Conservation (phyloP, 2,329 filamentous ascomycete species). For the Paecilomyces fulvus region DNA sequence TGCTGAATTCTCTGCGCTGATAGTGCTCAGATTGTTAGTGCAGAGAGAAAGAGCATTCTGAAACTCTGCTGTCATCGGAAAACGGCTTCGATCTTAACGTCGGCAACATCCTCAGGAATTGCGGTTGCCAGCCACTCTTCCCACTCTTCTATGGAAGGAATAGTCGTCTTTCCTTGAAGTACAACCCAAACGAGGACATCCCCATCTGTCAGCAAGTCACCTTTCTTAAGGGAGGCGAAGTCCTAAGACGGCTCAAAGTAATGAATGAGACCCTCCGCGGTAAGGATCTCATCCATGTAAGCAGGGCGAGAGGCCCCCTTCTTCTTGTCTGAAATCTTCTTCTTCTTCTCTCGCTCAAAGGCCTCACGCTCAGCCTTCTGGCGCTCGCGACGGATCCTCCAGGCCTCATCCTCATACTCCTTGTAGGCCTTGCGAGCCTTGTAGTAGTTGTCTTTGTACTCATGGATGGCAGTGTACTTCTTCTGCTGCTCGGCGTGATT, state of each 20-base stretch:
- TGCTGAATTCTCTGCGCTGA: no score
- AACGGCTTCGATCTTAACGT: no score
- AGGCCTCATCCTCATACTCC: conserved; percentile 75
- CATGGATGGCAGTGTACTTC: conserved; percentile 72
- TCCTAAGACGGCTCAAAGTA: conserved; percentile 83
- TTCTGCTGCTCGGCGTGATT: conserved; percentile 78
- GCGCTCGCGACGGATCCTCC: conserved; percentile 66
- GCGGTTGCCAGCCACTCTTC: no score
- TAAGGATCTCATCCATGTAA: conserved; percentile 86
- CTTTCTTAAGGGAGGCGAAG: conserved; percentile 42
- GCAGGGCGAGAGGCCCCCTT: conserved; percentile 59
- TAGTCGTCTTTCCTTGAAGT: no score
- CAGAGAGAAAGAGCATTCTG: no score
- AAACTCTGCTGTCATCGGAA: no score
- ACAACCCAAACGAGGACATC: no score
- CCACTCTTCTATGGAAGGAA: no score
- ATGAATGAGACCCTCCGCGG: conserved; percentile 75
- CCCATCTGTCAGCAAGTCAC: no score
- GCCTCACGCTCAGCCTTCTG: conserved; percentile 67
- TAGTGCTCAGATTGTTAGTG: no score
- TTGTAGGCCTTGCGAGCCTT: conserved; percentile 68
- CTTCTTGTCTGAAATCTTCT: conserved; percentile 47
- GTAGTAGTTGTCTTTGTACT: conserved; percentile 86
- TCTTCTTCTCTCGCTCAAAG: conserved; percentile 41
- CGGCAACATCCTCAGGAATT: no score